phyloP scores from a whole-genome alignment of 2,329 filamentous ascomycete species.

The Colletotrichum gloeosporioides region DNA sequence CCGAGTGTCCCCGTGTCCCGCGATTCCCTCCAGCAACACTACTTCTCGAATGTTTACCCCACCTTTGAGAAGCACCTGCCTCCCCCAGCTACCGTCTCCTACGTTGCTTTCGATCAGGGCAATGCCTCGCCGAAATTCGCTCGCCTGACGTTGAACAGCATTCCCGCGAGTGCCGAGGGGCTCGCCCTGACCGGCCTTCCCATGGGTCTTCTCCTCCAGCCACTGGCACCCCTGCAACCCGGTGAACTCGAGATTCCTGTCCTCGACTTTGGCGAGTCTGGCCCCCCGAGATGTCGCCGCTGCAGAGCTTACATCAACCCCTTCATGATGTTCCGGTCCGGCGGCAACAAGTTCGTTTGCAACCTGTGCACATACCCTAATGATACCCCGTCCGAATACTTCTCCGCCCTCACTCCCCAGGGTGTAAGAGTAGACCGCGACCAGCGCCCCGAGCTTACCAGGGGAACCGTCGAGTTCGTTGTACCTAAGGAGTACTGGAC shows the following conservation, averaged over 20 bases:
- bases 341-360: conserved; percentile 96
- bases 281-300: conserved; percentile 88
- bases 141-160: conserved; percentile 90
- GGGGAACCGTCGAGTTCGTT: conserved; percentile 93
- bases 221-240: conserved; percentile 79
- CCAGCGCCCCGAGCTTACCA: conserved; percentile 85
- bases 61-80: conserved; percentile 95
- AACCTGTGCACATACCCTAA: conserved; percentile 98
- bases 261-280: conserved; percentile 90
- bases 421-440: conserved; percentile 88
- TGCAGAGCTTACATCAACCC: conserved; percentile 98
- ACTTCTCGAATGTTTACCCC: conserved; percentile 86
- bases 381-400: conserved; percentile 91
- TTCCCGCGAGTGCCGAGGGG: conserved; percentile 82
- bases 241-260: conserved; percentile 90
- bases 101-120: conserved; percentile 93
- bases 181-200: conserved; percentile 82
- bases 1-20: conserved; percentile 88
- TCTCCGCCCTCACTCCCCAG: conserved; percentile 85
- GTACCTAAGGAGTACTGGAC: conserved; percentile 99
- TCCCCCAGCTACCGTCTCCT: conserved; percentile 86
- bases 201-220: conserved; percentile 87
- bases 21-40: conserved; percentile 83
- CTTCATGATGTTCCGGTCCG: conserved; percentile 96
- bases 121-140: conserved; percentile 96